These are phyloP conservation scores for Fusarium vanettenii DNA, from an alignment of 2,329 filamentous ascomycete genomes.

Conservation along the genomic window DNA sequence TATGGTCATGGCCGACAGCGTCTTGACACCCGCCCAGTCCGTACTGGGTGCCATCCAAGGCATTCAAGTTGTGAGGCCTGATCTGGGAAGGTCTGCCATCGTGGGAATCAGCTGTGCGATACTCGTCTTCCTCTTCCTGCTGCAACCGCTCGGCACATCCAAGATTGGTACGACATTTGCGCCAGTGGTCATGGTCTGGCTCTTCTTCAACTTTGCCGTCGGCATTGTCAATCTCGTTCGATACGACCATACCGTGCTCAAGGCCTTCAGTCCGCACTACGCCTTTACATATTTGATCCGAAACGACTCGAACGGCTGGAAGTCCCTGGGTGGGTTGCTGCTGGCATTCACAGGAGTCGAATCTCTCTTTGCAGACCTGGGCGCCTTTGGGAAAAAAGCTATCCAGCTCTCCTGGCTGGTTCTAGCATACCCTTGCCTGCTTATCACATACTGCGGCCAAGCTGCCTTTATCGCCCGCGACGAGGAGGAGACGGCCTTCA, in stretches of 20 bases:
- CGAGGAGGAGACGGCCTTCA: conserved; percentile 55
- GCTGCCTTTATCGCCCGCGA: conserved; percentile 75
- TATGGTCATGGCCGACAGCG: conserved; percentile 74
- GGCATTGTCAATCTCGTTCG: conserved; percentile 71
- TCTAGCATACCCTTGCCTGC: conserved; percentile 74
- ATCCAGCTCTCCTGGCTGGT: conserved; percentile 80
- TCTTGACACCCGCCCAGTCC: conserved; percentile 77
- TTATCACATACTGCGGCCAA: conserved; percentile 77
- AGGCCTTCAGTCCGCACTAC: conserved; percentile 69
- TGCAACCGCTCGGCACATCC: conserved; percentile 74
- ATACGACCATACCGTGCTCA: conserved; percentile 65
- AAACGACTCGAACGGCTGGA: conserved; percentile 71
- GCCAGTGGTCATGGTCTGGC: conserved; percentile 75
- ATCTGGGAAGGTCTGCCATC: conserved; percentile 67
- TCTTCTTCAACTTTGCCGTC: conserved; percentile 70
- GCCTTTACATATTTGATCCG: conserved; percentile 70
- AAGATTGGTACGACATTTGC: conserved; percentile 72
- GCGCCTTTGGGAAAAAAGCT: conserved; percentile 76
- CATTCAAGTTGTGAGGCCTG: conserved; percentile 66
- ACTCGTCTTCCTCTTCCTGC: conserved; percentile 69
- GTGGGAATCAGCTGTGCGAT: conserved; percentile 74
- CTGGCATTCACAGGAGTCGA: conserved; percentile 84
- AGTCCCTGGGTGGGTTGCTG: conserved; percentile 75
- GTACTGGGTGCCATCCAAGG: conserved; percentile 77
- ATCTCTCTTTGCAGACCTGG: conserved; percentile 81